Conservation (phyloP, 192 early-diverging fungal species). For the Chytriomyces sp. region DNA sequence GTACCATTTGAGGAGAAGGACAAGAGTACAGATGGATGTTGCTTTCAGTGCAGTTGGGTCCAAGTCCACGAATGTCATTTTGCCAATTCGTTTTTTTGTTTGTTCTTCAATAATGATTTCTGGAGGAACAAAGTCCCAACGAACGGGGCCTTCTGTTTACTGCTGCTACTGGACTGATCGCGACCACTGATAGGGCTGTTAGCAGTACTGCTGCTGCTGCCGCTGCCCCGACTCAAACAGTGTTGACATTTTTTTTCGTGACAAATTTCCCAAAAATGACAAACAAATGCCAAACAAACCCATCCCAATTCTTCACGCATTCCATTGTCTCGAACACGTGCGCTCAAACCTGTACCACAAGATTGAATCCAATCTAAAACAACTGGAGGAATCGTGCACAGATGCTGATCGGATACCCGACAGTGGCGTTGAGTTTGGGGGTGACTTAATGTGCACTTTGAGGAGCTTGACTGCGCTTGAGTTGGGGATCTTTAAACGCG, state of each 20-base stretch:
- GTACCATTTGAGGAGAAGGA: not conserved
- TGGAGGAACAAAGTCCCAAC: too few species aligned
- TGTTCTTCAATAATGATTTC: too few species aligned
- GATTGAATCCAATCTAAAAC: not conserved
- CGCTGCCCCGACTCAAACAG: too few species aligned
- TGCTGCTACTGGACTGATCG: too few species aligned
- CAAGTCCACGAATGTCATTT: not conserved
- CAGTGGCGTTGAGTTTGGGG: not conserved
- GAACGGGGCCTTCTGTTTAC: too few species aligned
- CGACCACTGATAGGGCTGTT: too few species aligned
- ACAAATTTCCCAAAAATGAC: too few species aligned
- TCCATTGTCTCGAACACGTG: constrained; percentile 1
- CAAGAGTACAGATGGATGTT: not conserved
- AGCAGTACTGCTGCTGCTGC: too few species aligned
- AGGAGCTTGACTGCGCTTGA: not conserved
- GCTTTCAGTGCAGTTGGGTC: not conserved
- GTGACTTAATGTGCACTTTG: not conserved
- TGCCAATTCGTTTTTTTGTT: too few species aligned
- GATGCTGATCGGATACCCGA: too few species aligned
- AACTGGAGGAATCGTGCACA: not conserved
- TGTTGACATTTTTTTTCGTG: too few species aligned
- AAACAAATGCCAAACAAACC: not conserved
- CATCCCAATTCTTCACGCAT: not conserved
- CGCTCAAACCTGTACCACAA: not conserved
- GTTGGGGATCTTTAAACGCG: not conserved